Evolutionary conservation across 306 rosid species (phyloP), one percentile per base, ranked within the genome.

Genomic region (Casuarina cunninghamiana): DNA sequence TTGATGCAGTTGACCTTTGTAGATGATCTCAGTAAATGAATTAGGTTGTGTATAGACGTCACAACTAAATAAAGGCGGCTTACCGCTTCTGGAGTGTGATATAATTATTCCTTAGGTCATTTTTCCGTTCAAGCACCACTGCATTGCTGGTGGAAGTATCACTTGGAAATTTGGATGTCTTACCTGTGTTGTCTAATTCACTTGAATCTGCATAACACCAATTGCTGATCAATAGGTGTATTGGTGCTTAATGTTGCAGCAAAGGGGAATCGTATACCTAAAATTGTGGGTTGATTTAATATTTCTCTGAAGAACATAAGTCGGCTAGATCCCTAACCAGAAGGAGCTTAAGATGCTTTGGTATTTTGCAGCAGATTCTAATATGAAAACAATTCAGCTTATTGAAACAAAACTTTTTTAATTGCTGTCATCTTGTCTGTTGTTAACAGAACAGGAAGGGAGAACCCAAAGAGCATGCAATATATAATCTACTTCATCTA

Each of bases 1-100:
- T 57, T 41, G 5, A 39, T 50, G 60, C 48, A 57, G 49, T 83
- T 69, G 32, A 58, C 17, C 53, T 5, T 65, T 46, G 66, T 43
- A 48, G n/a, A 43, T 74, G 66, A 39, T 69, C 71, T 72, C 39
- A 46, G 57, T 5, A 65, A 44, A 39, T 49, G 60, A 5, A 65
- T 3, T 42, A 16, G 10, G 12, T 6, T 65, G 70, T 35, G 12
- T 41, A 65, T 62, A 39, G 46, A 48, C 69, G 45, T 46, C 53
- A 26, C 61, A 73, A 17, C 66, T 75, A 43, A 9, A 38, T 53
- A 44, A 48, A 2, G 51, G 66, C 70, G 48, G 37, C 21, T 15
- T 21, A n/a, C 39, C 62, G 44, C 15, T 54, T 63, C 43, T 65
- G 63, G 43, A 68, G 76, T 21, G 41, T 53, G 70, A 39, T 7